Conservation (phyloP, 2,329 filamentous ascomycete species). For the Arthrobotrys sphaeroides region DNA sequence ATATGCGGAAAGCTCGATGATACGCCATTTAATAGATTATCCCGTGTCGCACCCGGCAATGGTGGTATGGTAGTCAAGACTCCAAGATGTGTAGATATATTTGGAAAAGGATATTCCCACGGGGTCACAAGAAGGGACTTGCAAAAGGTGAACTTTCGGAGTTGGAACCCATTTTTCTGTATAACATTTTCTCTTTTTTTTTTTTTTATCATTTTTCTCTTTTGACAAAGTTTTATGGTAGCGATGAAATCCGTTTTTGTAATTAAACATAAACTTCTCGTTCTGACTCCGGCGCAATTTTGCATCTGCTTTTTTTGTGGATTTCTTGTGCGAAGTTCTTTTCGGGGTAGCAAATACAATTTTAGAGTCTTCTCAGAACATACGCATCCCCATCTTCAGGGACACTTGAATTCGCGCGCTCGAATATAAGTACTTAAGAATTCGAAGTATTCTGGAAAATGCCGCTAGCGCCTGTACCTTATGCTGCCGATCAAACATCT, state of each 20-base stretch:
- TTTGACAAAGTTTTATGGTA: constrained; percentile 50
- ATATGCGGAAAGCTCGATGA: neutral
- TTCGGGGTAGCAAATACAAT: constrained; percentile 6
- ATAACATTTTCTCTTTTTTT: constrained; percentile 25
- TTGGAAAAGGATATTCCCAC: neutral
- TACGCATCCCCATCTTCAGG: neutral
- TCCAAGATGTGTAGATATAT: constrained; percentile 40
- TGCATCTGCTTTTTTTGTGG: constrained; percentile 15
- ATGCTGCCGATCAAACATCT: constrained; percentile 9
- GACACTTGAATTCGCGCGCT: neutral
- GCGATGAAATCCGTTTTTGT: constrained; percentile 37
- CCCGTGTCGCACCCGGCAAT: neutral
- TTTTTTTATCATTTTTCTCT: neutral
- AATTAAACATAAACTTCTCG: constrained; percentile 41
- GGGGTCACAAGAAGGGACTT: neutral
- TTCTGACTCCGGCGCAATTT: constrained; percentile 26
- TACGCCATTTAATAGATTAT: constrained; percentile 6
- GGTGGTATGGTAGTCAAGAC: neutral
- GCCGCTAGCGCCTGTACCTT: neutral
- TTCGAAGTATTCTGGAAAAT: neutral
- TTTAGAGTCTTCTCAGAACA: neutral
- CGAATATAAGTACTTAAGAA: neutral
- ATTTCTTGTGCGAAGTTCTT: neutral
- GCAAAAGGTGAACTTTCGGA: constrained; percentile 11
- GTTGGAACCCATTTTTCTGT: constrained; percentile 35